Base-by-base conservation (phyloP, 2,329 filamentous ascomycete genomes). In the Tolypocladium ovalisporum region DNA sequence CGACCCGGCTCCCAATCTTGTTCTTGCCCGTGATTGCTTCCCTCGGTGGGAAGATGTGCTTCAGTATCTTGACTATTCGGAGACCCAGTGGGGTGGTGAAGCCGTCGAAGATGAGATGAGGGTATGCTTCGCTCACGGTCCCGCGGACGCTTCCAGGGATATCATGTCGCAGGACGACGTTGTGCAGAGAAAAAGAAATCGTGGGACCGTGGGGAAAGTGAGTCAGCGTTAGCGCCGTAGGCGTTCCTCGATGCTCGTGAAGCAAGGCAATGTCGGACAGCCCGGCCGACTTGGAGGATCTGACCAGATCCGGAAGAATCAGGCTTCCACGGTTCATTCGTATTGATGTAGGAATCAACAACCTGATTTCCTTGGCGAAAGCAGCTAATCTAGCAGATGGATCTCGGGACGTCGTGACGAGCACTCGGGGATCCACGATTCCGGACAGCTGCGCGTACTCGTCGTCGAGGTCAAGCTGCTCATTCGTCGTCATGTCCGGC, bases 51-150 rank as follows among this genome's bases (percentile, higher is more conserved):
- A 97, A 99, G 2, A 97, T 76, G 65, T 99, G 93, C 72, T 97
- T 96, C 47, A 99, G 73, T 17, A 97, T 89, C 70, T 95, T 92
- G 55, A 91, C 88, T 19, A 97, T 85, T 22, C 94, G 83, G 65
- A 86, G 80, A 56, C 94, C 94, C 7, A 97, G 76, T 37, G 82
- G 82, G 7, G 88, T 90, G 6, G 81, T 88, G 74, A 99, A 97
- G 2, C 91, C 91, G 67, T 99, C 94, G 66, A 99, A 97, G 61
- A 99, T 89, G 3, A 99, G 78, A 67, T 97, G 93, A 0, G 94
- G 94, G 66, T 97, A 99, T 40, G 85, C 87, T 73, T 99, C 94
- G 60, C 85, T 90, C 53, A 97, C 90, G 1, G 91, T 96, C 53
- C 94, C 94, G 58, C 89, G 83, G 10, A 90, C 84, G 47, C 87